These are phyloP conservation scores for Coemansia sp. DNA, from an alignment of 192 early-diverging fungal species.

Conservation along the genomic window DNA sequence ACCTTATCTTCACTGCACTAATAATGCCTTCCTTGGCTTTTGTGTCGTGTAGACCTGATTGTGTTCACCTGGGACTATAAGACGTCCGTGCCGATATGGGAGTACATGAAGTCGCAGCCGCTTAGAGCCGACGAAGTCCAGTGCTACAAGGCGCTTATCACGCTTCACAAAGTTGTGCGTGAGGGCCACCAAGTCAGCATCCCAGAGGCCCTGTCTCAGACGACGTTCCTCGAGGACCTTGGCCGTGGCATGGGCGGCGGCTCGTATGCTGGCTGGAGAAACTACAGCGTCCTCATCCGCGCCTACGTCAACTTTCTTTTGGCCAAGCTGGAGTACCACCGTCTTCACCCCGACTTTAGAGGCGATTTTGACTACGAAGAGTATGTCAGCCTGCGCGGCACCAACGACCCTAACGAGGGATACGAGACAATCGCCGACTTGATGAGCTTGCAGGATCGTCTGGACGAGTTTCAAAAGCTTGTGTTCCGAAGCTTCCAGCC, in stretches of 20 bases:
- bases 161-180: slow-evolving; percentile 93
- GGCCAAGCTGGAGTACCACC: slow-evolving; percentile 91
- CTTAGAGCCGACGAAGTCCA: slow-evolving; percentile 92
- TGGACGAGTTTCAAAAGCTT: slow-evolving; percentile 88
- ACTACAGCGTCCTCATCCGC: slow-evolving; percentile 85
- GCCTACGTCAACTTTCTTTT: slow-evolving; percentile 88
- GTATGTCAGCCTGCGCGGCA: slow-evolving; percentile 88
- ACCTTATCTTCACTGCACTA: slow-evolving; percentile 3
- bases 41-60: slow-evolving; percentile 62
- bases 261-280: slow-evolving; percentile 42
- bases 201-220: slow-evolving; percentile 80
- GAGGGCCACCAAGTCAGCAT: slow-evolving; percentile 84
- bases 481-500: slow-evolving; percentile 84
- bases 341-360: slow-evolving; percentile 87
- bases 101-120: slow-evolving; percentile 83
- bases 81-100: slow-evolving; percentile 82
- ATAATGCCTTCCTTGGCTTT: slow-evolving; percentile 24
- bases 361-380: slow-evolving; percentile 98
- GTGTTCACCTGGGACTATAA: slow-evolving; percentile 95
- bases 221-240: slow-evolving; percentile 81
- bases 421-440: slow-evolving; percentile 97
- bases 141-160: slow-evolving; percentile 93
- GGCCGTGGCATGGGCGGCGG: slow-evolving; percentile 43
- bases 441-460: slow-evolving; percentile 87
- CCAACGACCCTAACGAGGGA: slow-evolving; percentile 98